These are phyloP conservation scores for Cordyceps farinosa DNA, from an alignment of 2,329 filamentous ascomycete species.

Conservation along the genomic window DNA sequence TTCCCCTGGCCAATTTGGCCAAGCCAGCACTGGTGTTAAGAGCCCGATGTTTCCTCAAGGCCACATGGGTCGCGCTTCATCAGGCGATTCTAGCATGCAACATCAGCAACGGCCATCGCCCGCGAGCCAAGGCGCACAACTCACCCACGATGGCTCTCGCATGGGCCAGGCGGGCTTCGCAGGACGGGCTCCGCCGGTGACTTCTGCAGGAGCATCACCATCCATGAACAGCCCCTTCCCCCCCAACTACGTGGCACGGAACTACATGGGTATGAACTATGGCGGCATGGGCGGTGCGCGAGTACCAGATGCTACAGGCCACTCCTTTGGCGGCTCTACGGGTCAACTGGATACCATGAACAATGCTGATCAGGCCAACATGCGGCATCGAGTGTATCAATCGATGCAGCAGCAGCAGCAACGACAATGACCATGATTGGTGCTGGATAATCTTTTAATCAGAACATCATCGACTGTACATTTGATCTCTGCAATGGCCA, in stretches of 20 bases:
- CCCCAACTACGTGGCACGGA: conserved; percentile 7
- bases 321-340: conserved; percentile 15
- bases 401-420: conserved; percentile 18
- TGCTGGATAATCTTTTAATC: neutral
- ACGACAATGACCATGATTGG: conserved; percentile 8
- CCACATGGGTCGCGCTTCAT: conserved; percentile 15
- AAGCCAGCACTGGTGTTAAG: conserved; percentile 4
- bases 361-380: conserved; percentile 14
- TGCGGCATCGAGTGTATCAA: conserved; percentile 17
- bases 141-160: conserved; percentile 11
- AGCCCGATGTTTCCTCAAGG: conserved; percentile 15
- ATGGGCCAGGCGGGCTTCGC: conserved; percentile 1
- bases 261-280: conserved; percentile 15
- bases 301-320: conserved; percentile 4
- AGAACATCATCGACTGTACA: conserved; percentile 6
- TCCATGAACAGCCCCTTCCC: conserved; percentile 13
- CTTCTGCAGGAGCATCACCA: conserved; percentile 7
- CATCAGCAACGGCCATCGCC: conserved; percentile 14
- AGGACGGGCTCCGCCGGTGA: conserved; percentile 3
- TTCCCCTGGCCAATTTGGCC: neutral
- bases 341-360: conserved; percentile 7
- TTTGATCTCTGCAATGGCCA: neutral
- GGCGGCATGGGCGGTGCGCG: conserved; percentile 1
- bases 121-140: conserved; percentile 6
- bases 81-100: conserved; percentile 12